Evolutionary conservation across 768 basidiomycete genomes (phyloP), one percentile per base, ranked within the genome.

Genomic region (Russula sp.): DNA sequence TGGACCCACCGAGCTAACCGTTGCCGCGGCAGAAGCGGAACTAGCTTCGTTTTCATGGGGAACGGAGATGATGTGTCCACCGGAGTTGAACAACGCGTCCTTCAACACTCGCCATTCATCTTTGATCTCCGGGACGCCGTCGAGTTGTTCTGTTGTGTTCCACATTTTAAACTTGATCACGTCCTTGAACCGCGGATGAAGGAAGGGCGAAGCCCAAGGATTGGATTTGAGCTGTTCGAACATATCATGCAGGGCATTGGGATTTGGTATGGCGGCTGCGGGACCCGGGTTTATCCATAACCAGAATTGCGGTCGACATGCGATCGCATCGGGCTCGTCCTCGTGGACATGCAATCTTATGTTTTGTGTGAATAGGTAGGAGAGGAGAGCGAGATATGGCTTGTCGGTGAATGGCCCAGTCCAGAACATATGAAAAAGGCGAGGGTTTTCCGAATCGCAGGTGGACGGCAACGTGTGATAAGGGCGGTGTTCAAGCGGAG

Each of bases 251-350:
- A 84, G 75, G 4, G 94, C 96, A 48, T 81, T 81, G 16, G 91
- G 89, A 71, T 95, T 94, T 0, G 93, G 92, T 1, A 94, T 82
- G 13, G 89, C 81, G 0, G 94, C 93, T 16, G 95, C 94, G 3
- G 94, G 94, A n/a, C 94, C 95, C 10, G 96, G 94, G 73, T 96
- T 98, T 73, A 98, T 95, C 96, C 96, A 99, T 55, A 98, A 76
- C 94, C 94, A 98, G 72, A 98, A 90, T 71, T 95, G 85, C 1
- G 97, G 92, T 40, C 94, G 83, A 75, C 97, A 99, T 28, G 86
- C 80, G 2, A 72, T 70, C 1, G 83, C 66, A 58, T 85, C 78
- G n/a, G 75, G 73, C 4, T 80, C 75, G 65, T 80, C 78, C 30
- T 77, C 71, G 58, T 83, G 79, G 26, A 85, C 74, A 70, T 96